Conservation (phyloP, 805 yeast species). For the Metschnikowia lachancei region DNA sequence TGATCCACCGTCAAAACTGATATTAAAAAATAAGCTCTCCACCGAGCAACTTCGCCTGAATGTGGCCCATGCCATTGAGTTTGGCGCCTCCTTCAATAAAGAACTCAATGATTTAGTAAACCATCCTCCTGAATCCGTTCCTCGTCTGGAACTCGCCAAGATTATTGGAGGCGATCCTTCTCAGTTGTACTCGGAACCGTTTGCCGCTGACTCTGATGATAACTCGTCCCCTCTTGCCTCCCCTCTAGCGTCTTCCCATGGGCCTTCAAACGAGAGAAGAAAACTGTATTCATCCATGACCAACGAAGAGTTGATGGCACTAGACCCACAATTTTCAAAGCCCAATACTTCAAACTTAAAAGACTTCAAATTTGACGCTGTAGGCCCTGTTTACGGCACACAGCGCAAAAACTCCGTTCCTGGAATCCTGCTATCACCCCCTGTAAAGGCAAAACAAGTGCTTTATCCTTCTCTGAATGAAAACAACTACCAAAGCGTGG, state of each 20-base stretch:
- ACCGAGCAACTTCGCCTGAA: slow-evolving; percentile 26
- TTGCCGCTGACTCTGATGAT: slow-evolving; percentile 3
- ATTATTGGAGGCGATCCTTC: slow-evolving; percentile 2
- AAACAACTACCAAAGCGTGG: slow-evolving; percentile 41
- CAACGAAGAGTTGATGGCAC: slow-evolving; percentile 50
- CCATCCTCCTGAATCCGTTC: slow-evolving; percentile 16
- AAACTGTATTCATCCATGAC: slow-evolving; percentile 52
- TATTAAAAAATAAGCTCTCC: slow-evolving; percentile 38
- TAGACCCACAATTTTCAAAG: slow-evolving; percentile 51
- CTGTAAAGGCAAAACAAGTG: slow-evolving; percentile 12
- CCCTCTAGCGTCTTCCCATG: no score
- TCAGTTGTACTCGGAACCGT: neutral
- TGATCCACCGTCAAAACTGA: slow-evolving; percentile 38
- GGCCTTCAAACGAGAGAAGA: slow-evolving; percentile 19
- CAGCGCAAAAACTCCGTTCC: slow-evolving; percentile 12
- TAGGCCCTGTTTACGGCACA: slow-evolving; percentile 19
- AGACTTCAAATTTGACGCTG: slow-evolving; percentile 43
- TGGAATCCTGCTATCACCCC: slow-evolving; percentile 1
- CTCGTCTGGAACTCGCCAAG: slow-evolving; percentile 19
- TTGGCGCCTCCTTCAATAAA: slow-evolving; percentile 21
- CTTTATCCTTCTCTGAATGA: slow-evolving; percentile 36
- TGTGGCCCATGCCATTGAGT: slow-evolving; percentile 11
- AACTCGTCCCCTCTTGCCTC: slow-evolving; percentile 8
- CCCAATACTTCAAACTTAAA: slow-evolving; percentile 40
- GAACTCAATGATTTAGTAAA: slow-evolving; percentile 20